Base-by-base conservation (phyloP, 257 asterid genomes). In the Prunella vulgaris region DNA sequence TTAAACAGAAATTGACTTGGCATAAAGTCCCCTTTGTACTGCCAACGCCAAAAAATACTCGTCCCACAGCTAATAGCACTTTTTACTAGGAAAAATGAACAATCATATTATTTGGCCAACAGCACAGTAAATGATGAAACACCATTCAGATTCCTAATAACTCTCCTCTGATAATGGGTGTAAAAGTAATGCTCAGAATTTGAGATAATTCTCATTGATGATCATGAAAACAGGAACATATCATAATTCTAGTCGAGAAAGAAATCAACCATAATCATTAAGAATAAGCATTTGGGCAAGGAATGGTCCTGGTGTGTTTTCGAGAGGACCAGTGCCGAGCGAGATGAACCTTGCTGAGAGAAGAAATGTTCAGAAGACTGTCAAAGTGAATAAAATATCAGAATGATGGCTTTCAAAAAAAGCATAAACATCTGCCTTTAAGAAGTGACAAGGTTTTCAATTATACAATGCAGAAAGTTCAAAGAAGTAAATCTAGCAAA, bases 381-480 rank as follows among this genome's bases (percentile, higher is more conserved):
- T 74, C 68, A 61, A 71, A 63, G 64, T 71, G 74, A 73, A 69
- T 76, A 54, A 68, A 57, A 79, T 74, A 71, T 57, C 77, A 78
- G 72, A 69, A 69, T 75, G 68, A 75, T 35, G 87, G 74, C 63
- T 20, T 62, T 56, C 66, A 80, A 71, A 37, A 62, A 51, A 73
- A 72, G 62, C 57, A 49, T 69, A n/a, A 78, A 66, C 65, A 62
- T 85, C 83, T 81, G 88, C 79, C 70, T 81, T 71, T 71, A 78
- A 84, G 84, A 67, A 76, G 85, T 81, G 84, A 85, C 74, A 84
- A 80, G 75, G 81, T 86, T 83, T 74, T 86, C 80, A 84, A 82
- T 89, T 76, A 85, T 86, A 84, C 95, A 92, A 78, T 38, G 76
- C 85, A 77, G 79, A 83, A 78, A 77, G 82, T 85, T 82, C 76